These are phyloP conservation scores for Botrytis pseudocinerea DNA, from an alignment of 2,329 filamentous ascomycete species.

Conservation along the genomic window DNA sequence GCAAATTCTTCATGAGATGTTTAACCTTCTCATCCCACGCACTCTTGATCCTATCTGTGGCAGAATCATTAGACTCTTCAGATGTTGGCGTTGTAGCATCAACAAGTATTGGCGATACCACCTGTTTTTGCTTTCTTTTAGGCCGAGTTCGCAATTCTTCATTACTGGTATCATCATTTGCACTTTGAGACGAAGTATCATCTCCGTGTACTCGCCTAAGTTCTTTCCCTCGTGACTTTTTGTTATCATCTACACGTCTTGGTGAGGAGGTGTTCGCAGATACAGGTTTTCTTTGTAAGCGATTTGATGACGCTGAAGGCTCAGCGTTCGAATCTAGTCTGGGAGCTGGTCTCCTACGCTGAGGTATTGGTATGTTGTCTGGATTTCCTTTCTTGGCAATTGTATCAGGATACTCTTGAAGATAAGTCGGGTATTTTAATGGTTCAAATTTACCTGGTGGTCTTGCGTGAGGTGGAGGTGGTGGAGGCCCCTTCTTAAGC, in stretches of 20 bases:
- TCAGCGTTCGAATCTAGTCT: slow-evolving; percentile 26
- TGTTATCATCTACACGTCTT: slow-evolving; percentile 35
- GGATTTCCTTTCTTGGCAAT: slow-evolving; percentile 34
- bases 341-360: slow-evolving; percentile 35
- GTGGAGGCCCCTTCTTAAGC: slow-evolving; percentile 37
- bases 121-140: slow-evolving; percentile 40
- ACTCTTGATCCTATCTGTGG: slow-evolving; percentile 47
- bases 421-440: slow-evolving; percentile 41
- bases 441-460: slow-evolving; percentile 43
- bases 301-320: slow-evolving; percentile 21
- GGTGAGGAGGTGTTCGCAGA: slow-evolving; percentile 41
- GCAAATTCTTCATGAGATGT: slow-evolving; percentile 72
- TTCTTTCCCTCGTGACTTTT: slow-evolving; percentile 32
- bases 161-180: slow-evolving; percentile 40
- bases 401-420: slow-evolving; percentile 43
- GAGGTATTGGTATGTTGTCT: slow-evolving; percentile 35
- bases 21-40: slow-evolving; percentile 64
- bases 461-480: slow-evolving; percentile 35
- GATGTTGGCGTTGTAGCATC: slow-evolving; percentile 48
- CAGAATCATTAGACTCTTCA: slow-evolving; percentile 47
- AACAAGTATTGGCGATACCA: slow-evolving; percentile 41
- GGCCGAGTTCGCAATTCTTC: slow-evolving; percentile 31
- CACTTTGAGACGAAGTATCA: slow-evolving; percentile 37
- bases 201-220: slow-evolving; percentile 31
- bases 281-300: slow-evolving; percentile 40